phyloP scores from a whole-genome alignment of 192 early-diverging fungal species.

The Mortierella hygrophila region DNA sequence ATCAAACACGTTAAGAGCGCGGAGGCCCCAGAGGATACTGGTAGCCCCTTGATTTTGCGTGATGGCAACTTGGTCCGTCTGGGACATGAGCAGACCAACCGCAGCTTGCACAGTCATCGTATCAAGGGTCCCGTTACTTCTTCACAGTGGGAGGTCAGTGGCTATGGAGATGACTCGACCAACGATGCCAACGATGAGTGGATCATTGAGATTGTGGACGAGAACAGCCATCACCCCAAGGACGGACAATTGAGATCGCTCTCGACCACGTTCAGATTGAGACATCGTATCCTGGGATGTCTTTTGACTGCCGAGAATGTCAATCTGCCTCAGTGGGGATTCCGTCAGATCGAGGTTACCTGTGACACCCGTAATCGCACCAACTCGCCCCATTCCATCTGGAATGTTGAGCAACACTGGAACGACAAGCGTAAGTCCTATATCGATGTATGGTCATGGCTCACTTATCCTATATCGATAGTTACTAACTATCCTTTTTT shows the following conservation, averaged over 20 bases:
- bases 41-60: conserved; percentile 76
- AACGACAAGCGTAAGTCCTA: conserved; percentile 74
- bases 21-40: conserved; percentile 56
- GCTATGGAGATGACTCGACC: conserved; percentile 82
- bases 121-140: conserved; percentile 82
- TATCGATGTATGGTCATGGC: conserved; percentile 4
- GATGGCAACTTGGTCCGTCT: conserved; percentile 89
- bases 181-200: conserved; percentile 93
- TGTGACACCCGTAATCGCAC: conserved; percentile 80
- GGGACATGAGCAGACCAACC: conserved; percentile 75
- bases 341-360: conserved; percentile 91
- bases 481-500: not conserved
- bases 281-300: conserved; percentile 80
- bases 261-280: conserved; percentile 85
- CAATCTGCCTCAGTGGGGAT: conserved; percentile 96
- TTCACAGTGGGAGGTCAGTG: conserved; percentile 88
- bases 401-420: conserved; percentile 94
- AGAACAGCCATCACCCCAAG: conserved; percentile 60
- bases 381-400: conserved; percentile 78
- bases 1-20: conserved; percentile 64
- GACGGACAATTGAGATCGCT: conserved; percentile 74
- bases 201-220: conserved; percentile 87
- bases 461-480: not conserved
- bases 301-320: conserved; percentile 79
- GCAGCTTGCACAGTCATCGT: conserved; percentile 90